phyloP scores from a whole-genome alignment of 75 land plant genomes.

The Adiantum capillusveneris region DNA sequence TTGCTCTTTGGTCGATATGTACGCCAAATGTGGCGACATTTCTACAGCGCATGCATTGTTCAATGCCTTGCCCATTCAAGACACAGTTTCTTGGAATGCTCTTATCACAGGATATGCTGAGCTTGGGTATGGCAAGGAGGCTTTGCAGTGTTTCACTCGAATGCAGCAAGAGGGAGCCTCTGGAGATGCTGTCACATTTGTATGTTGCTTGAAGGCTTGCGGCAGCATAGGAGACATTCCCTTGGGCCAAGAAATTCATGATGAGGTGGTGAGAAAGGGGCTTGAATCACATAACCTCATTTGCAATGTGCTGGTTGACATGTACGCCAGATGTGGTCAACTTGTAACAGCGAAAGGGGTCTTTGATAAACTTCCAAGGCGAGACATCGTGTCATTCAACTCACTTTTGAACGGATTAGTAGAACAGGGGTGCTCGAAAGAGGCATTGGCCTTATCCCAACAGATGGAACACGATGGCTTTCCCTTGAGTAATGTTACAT shows the following conservation, averaged over 20 bases:
- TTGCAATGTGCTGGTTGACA: slow-evolving; percentile 14
- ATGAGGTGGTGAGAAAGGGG: slow-evolving; percentile 8
- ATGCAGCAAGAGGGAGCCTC: slow-evolving; percentile 11
- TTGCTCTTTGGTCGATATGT: slow-evolving; percentile 1
- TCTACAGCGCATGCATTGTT: not conserved
- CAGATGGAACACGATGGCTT: not conserved
- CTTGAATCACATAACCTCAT: slow-evolving; percentile 4
- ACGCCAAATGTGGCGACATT: not conserved
- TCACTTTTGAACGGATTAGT: slow-evolving; percentile 7
- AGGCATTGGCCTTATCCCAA: not conserved
- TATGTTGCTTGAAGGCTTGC: slow-evolving; percentile 30
- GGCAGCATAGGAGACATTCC: slow-evolving; percentile 21
- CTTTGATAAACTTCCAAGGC: slow-evolving; percentile 6
- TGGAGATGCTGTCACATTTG: slow-evolving; percentile 27
- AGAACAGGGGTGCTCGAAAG: not conserved
- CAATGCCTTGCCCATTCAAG: not conserved
- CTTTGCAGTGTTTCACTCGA: slow-evolving; percentile 16
- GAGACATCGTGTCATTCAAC: slow-evolving; percentile 13
- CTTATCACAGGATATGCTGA: slow-evolving; percentile 30
- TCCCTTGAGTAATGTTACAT: not conserved
- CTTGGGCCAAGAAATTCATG: slow-evolving; percentile 19
- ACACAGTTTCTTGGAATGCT: slow-evolving; percentile 26
- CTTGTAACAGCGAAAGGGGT: slow-evolving; percentile 6
- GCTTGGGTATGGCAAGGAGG: slow-evolving; percentile 24
- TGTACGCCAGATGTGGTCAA: slow-evolving; percentile 27